A percentile compares a stretch with the other conserved stretches of the same genome.
Conservation (phyloP, 2,329 filamentous ascomycete species). For the Cytospora mali region DNA sequence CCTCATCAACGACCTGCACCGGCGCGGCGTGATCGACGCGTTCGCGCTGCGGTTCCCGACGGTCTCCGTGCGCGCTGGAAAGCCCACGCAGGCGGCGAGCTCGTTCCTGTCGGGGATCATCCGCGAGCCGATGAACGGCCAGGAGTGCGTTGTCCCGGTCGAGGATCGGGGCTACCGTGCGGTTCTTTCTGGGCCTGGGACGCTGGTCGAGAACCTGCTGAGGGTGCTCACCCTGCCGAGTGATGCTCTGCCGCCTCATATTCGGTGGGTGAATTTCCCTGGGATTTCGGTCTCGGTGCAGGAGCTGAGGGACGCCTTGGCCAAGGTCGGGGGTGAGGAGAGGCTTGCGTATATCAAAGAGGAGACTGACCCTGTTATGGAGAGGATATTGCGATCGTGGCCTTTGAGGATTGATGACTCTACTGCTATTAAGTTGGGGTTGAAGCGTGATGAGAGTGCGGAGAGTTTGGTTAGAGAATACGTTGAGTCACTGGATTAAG, state of each 20-base stretch:
- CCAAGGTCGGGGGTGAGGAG: constrained; percentile 50
- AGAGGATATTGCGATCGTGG: constrained; percentile 57
- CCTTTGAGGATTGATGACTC: constrained; percentile 53
- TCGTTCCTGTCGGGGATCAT: constrained; percentile 66
- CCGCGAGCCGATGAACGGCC: constrained; percentile 52
- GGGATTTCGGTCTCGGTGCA: constrained; percentile 56
- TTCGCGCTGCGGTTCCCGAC: constrained; percentile 44
- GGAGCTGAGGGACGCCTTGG: constrained; percentile 55
- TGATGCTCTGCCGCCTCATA: constrained; percentile 39
- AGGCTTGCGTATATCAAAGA: constrained; percentile 49
- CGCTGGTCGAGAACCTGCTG: constrained; percentile 49
- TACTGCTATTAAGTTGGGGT: constrained; percentile 30
- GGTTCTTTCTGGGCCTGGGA: constrained; percentile 49
- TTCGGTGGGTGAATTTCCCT: constrained; percentile 49
- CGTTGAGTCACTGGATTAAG: constrained; percentile 15
- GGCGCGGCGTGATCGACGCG: constrained; percentile 59
- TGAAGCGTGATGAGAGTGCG: constrained; percentile 23
- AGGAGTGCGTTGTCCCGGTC: constrained; percentile 23
- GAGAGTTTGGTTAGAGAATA: constrained; percentile 27
- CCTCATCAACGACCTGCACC: constrained; percentile 53
- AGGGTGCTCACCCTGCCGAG: constrained; percentile 44
- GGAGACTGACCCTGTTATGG: constrained; percentile 48
- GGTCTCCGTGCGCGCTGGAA: constrained; percentile 61
- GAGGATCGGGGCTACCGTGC: constrained; percentile 44
- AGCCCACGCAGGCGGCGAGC: constrained; percentile 61